Evolutionary conservation across 1,284 basidiomycete species (phyloP).

Genomic region (Melampsora occidentalis): DNA sequence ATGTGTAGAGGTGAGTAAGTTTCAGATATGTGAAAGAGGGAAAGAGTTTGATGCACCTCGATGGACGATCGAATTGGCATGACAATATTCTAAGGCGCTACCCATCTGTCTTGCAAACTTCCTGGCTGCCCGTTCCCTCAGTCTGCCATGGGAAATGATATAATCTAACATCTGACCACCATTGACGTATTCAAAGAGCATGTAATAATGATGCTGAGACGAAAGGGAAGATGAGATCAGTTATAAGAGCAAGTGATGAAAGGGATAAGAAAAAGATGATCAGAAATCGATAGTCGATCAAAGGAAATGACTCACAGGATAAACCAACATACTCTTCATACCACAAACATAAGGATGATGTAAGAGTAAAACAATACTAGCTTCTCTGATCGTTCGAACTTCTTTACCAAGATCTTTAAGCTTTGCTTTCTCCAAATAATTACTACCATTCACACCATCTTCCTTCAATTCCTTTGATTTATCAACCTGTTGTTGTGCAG

Average conservation of each 20-base stretch:
- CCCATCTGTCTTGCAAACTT: conserved; percentile 97
- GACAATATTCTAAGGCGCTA: conserved; percentile 92
- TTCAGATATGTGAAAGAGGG: neutral
- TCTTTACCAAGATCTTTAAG: conserved; percentile 93
- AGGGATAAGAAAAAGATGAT: neutral
- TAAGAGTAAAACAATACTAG: conserved; percentile 84
- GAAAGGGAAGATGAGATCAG: neutral
- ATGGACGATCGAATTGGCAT: conserved; percentile 95
- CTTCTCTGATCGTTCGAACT: conserved; percentile 90
- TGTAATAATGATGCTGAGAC: conserved; percentile 82
- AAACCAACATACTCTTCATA: conserved; percentile 96
- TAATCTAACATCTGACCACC: conserved; percentile 99
- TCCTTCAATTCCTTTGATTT: conserved; percentile 47
- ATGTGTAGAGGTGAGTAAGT: neutral
- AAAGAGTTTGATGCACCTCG: conserved; percentile 57
- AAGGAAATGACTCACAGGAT: conserved; percentile 58
- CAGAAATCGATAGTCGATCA: no score
- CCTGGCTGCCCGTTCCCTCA: conserved; percentile 88
- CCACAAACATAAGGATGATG: conserved; percentile 99
- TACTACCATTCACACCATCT: conserved; percentile 58
- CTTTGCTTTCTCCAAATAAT: conserved; percentile 69
- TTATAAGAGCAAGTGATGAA: neutral
- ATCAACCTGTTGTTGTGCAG: conserved; percentile 52
- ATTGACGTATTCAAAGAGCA: conserved; percentile 98
- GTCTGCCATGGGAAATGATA: conserved; percentile 95